Percentiles rank a stretch among this genome's conserved stretches.
Conservation (phyloP, 345 rosid species). For the Eucalyptus shirleyi region DNA sequence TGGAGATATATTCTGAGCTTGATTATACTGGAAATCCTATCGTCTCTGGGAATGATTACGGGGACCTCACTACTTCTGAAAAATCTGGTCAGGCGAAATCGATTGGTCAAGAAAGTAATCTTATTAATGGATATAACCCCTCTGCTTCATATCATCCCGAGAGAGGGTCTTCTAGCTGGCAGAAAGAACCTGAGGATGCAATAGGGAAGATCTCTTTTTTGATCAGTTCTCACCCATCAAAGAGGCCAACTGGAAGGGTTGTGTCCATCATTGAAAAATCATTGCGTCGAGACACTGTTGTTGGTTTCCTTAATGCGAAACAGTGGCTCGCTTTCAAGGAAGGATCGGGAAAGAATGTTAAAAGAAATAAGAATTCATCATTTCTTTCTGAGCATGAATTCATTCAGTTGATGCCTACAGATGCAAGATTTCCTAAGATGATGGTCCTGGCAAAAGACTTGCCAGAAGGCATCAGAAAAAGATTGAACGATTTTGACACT, state of each 20-base stretch:
- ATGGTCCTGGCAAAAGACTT: slow-evolving; percentile 32
- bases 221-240: slow-evolving; percentile 42
- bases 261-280: slow-evolving; percentile 61
- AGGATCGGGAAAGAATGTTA: slow-evolving; percentile 15
- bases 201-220: slow-evolving; percentile 36
- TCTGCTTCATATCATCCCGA: slow-evolving; percentile 8
- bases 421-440: slow-evolving; percentile 69
- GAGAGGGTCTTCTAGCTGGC: slow-evolving; percentile 1
- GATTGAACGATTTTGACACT: slow-evolving; percentile 49
- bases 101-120: background rate
- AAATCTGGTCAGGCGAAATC: slow-evolving; percentile 3
- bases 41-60: background rate
- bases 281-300: slow-evolving; percentile 43
- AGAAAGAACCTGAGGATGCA: slow-evolving; percentile 23
- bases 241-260: slow-evolving; percentile 82
- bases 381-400: slow-evolving; percentile 23
- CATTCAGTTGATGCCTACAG: slow-evolving; percentile 48
- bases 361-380: slow-evolving; percentile 14
- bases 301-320: slow-evolving; percentile 68
- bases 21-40: background rate
- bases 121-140: slow-evolving; percentile 5
- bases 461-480: slow-evolving; percentile 52
- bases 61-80: slow-evolving; percentile 1
- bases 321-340: slow-evolving; percentile 39
- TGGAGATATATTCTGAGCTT: slow-evolving; percentile 7